Conservation (phyloP, 78 protist genomes). For the Polysphondylium violaceum region DNA sequence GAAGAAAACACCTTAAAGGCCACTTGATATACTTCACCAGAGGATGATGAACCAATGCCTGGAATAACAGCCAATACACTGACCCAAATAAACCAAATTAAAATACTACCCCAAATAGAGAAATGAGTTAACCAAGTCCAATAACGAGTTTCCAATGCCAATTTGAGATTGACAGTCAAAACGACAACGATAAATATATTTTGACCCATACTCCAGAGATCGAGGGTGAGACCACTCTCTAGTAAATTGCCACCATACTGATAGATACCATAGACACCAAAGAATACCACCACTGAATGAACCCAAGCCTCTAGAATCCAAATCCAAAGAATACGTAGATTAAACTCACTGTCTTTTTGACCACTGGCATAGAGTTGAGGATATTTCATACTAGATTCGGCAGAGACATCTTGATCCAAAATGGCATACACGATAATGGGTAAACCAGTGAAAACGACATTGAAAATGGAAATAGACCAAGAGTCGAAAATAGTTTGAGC, state of each 20-base stretch:
- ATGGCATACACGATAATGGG: slow-evolving; percentile 86
- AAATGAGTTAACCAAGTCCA: slow-evolving; percentile 79
- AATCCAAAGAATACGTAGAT: slow-evolving; percentile 62
- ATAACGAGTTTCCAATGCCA: slow-evolving; percentile 81
- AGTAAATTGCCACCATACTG: slow-evolving; percentile 4
- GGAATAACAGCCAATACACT: slow-evolving; percentile 33
- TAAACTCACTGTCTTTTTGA: slow-evolving; percentile 73
- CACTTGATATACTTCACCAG: slow-evolving; percentile 49
- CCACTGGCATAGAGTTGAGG: slow-evolving; percentile 80
- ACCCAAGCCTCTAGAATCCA: slow-evolving; percentile 64
- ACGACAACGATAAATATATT: slow-evolving; percentile 59
- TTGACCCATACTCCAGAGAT: slow-evolving; percentile 77
- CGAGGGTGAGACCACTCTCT: slow-evolving; percentile 42
- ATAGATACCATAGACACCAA: slow-evolving; percentile 35
- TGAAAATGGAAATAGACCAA: slow-evolving; percentile 77
- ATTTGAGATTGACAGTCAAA: slow-evolving; percentile 61
- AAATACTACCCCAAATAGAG: slow-evolving; percentile 73
- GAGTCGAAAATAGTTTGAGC: slow-evolving; percentile 84
- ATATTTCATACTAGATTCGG: slow-evolving; percentile 53
- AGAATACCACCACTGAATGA: slow-evolving; percentile 67
- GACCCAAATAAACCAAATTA: slow-evolving; percentile 71
- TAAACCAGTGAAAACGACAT: slow-evolving; percentile 84
- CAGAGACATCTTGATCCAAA: slow-evolving; percentile 89
- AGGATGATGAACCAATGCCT: slow-evolving; percentile 34
- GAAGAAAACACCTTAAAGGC: slow-evolving; percentile 29